Evolutionary conservation across 352 stramenopile genomes (phyloP).

Genomic region (Phytophthora pini): DNA sequence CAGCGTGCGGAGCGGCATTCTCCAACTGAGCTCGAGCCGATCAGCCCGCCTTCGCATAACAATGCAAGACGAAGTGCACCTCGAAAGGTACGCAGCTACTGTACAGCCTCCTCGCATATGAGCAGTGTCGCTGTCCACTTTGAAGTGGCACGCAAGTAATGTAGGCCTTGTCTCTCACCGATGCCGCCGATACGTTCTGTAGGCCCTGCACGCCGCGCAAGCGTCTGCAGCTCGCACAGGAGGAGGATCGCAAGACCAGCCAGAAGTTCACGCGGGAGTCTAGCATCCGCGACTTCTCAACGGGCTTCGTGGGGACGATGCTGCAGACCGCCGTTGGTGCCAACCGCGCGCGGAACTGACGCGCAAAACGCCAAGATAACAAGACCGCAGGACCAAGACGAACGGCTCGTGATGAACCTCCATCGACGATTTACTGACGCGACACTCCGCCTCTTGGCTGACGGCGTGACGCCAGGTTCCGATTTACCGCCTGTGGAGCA

Average conservation of each 20-base stretch:
- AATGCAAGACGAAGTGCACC: slow-evolving; percentile 29
- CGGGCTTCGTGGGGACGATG: slow-evolving; percentile 52
- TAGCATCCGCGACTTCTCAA: slow-evolving; percentile 55
- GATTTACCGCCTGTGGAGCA: slow-evolving; percentile 26
- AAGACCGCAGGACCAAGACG: slow-evolving; percentile 5
- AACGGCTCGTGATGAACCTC: background rate
- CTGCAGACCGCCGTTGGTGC: slow-evolving; percentile 39
- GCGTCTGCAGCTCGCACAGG: slow-evolving; percentile 60
- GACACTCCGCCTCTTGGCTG: slow-evolving; percentile 23
- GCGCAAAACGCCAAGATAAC: background rate
- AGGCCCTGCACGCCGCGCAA: slow-evolving; percentile 75
- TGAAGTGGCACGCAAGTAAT: slow-evolving; percentile 6
- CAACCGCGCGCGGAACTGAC: slow-evolving; percentile 11
- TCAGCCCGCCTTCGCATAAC: background rate
- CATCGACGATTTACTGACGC: slow-evolving; percentile 19
- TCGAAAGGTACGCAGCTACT: slow-evolving; percentile 19
- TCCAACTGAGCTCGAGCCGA: slow-evolving; percentile 16
- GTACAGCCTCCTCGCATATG: background rate
- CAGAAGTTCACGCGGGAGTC: slow-evolving; percentile 28
- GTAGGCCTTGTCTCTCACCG: slow-evolving; percentile 2
- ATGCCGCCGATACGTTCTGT: background rate
- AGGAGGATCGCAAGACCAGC: slow-evolving; percentile 57
- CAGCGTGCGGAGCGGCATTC: slow-evolving; percentile 9
- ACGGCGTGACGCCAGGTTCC: slow-evolving; percentile 28
- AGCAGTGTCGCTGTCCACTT: background rate